Evolutionary conservation across 257 asterid genomes (phyloP).

Genomic region (Ajuga chamaepitys): DNA sequence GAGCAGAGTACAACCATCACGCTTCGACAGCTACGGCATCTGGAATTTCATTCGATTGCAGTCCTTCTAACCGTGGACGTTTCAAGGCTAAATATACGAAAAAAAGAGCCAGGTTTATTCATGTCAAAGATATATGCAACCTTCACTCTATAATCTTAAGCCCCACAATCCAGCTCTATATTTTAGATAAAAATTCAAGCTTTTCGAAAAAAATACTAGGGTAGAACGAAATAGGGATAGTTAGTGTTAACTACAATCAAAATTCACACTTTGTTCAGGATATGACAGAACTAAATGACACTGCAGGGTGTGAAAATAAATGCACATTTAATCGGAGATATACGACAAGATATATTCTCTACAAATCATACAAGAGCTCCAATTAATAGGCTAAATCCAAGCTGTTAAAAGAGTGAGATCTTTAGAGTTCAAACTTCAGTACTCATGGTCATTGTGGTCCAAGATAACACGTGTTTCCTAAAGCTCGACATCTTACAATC

Average conservation of each 20-base stretch:
- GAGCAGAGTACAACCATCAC: conserved; percentile 1
- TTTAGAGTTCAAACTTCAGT: background rate
- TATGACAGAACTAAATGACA: too few relatives aligned
- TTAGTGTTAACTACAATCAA: too few relatives aligned
- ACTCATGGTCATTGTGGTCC: background rate
- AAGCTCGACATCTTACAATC: background rate
- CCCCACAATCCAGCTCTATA: too few relatives aligned
- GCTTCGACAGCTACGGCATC: conserved; percentile 22
- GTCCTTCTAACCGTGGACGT: conserved; percentile 22
- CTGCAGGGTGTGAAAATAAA: too few relatives aligned
- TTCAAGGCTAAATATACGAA: conserved; percentile 32
- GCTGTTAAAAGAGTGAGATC: background rate
- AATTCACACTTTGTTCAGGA: too few relatives aligned
- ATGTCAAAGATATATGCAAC: background rate
- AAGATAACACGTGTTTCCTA: background rate
- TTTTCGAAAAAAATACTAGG: too few relatives aligned
- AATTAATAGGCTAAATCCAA: background rate
- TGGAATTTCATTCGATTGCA: conserved; percentile 16
- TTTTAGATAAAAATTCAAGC: too few relatives aligned
- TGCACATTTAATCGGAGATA: background rate
- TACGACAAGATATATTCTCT: background rate
- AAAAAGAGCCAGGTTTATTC: background rate
- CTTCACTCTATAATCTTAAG: too few relatives aligned
- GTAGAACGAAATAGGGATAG: too few relatives aligned
- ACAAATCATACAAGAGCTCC: background rate